phyloP scores from a whole-genome alignment of 805 yeast genomes.

The Cephaloascus fragrans region DNA sequence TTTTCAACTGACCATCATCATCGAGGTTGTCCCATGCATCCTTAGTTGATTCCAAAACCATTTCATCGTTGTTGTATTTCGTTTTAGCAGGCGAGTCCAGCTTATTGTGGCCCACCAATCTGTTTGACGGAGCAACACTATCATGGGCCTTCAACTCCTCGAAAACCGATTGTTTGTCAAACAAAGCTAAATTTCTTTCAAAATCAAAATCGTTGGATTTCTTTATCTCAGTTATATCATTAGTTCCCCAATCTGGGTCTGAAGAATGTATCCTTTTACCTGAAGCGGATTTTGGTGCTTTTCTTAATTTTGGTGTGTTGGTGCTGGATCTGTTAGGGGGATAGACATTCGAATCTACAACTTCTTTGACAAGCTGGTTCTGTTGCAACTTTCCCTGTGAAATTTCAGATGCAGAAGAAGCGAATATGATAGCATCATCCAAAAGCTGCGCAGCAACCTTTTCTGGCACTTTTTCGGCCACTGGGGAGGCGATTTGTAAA shows the following conservation, averaged over 20 bases:
- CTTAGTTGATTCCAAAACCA: constrained; percentile 41
- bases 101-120: constrained; percentile 73
- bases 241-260: constrained; percentile 37
- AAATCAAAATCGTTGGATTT: constrained; percentile 70
- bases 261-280: constrained; percentile 6
- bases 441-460: constrained; percentile 1
- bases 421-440: constrained; percentile 20
- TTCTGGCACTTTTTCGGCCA: neutral
- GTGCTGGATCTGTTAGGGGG: neutral
- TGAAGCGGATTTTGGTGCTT: neutral
- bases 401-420: constrained; percentile 6
- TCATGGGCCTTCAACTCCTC: constrained; percentile 65
- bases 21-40: constrained; percentile 51
- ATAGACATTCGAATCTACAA: neutral
- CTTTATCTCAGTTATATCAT: constrained; percentile 38
- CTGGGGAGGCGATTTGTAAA: neutral
- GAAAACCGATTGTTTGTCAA: constrained; percentile 73
- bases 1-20: neutral
- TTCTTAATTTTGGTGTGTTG: neutral
- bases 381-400: neutral
- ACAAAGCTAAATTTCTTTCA: constrained; percentile 68
- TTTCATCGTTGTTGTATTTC: constrained; percentile 63
- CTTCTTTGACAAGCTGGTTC: neutral
- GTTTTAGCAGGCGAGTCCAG: constrained; percentile 21
- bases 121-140: constrained; percentile 42